A percentile compares a stretch with the other conserved stretches of the same genome.
Evolutionary conservation across 768 basidiomycete species (phyloP).

Genomic region (Fomitopsis serialis): DNA sequence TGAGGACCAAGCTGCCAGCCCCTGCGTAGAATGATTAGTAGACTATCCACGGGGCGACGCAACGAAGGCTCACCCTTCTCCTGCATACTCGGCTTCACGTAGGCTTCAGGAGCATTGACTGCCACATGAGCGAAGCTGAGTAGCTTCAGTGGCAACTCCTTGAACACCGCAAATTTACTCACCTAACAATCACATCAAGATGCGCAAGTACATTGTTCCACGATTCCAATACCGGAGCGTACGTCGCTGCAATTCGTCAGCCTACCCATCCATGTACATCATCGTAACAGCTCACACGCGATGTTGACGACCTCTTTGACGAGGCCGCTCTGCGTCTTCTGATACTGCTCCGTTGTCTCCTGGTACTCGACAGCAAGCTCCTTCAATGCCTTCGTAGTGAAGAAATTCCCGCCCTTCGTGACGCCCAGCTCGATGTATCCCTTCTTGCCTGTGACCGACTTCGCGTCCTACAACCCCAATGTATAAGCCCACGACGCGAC

Average conservation of each 20-base stretch:
- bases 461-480: constrained; percentile 60
- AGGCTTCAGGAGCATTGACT: constrained; percentile 78
- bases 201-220: constrained; percentile 84
- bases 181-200: constrained; percentile 90
- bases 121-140: constrained; percentile 88
- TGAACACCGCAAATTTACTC: neutral
- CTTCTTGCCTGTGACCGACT: constrained; percentile 52
- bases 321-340: constrained; percentile 68
- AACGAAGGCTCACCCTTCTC: constrained; percentile 63
- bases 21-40: constrained; percentile 37
- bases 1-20: constrained; percentile 71
- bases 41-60: neutral
- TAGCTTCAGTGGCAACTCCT: neutral
- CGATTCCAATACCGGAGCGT: constrained; percentile 81
- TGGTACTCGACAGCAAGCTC: constrained; percentile 65
- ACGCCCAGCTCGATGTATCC: constrained; percentile 80
- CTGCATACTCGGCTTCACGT: constrained; percentile 77
- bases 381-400: constrained; percentile 77
- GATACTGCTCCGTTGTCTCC: constrained; percentile 64
- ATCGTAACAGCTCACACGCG: constrained; percentile 55
- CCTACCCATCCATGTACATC: neutral
- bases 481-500: neutral
- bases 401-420: constrained; percentile 82
- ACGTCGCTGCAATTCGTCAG: constrained; percentile 60
- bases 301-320: constrained; percentile 93